Evolutionary conservation across 176 grass and related monocot genomes (phyloP).

Genomic region (Triticum dicoccoides): DNA sequence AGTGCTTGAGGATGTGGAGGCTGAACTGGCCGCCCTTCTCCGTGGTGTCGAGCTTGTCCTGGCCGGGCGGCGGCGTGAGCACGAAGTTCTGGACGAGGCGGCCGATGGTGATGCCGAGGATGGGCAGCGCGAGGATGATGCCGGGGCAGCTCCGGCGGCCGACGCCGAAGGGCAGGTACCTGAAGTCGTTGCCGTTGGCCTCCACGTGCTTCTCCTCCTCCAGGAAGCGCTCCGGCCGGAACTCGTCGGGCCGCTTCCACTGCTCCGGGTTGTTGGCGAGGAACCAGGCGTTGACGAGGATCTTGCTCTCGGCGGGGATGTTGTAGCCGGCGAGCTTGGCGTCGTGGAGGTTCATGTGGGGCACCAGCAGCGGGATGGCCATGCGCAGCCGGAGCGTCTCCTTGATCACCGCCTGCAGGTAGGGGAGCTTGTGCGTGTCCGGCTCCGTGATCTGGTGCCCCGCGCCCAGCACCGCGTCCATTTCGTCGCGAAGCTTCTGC

Average conservation of each 20-base stretch:
- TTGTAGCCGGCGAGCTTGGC: slow-evolving; percentile 74
- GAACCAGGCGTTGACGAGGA: slow-evolving; percentile 85
- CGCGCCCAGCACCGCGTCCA: slow-evolving; percentile 48
- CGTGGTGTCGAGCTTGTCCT: slow-evolving; percentile 63
- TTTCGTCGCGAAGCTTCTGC: slow-evolving; percentile 58
- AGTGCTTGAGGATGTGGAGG: slow-evolving; percentile 81
- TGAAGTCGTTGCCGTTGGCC: slow-evolving; percentile 72
- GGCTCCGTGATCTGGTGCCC: slow-evolving; percentile 64
- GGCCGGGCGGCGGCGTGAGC: slow-evolving; percentile 51
- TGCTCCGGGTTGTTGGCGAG: slow-evolving; percentile 66
- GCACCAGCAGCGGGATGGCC: slow-evolving; percentile 77
- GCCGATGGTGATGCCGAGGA: slow-evolving; percentile 76
- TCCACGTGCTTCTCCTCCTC: slow-evolving; percentile 79
- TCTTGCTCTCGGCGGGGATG: slow-evolving; percentile 77
- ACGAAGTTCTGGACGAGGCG: slow-evolving; percentile 81
- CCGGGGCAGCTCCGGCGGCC: slow-evolving; percentile 74
- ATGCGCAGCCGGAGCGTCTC: slow-evolving; percentile 82
- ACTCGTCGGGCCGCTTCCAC: slow-evolving; percentile 65
- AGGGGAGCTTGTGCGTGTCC: slow-evolving; percentile 63
- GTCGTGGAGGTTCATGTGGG: slow-evolving; percentile 82
- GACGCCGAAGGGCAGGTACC: slow-evolving; percentile 75
- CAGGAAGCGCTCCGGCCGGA: slow-evolving; percentile 71
- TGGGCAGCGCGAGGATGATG: slow-evolving; percentile 80
- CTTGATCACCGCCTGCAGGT: slow-evolving; percentile 80
- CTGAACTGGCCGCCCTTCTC: slow-evolving; percentile 88